These are phyloP conservation scores for Ustilago vetiveriae DNA, from an alignment of 1,284 basidiomycete species.

Conservation along the genomic window DNA sequence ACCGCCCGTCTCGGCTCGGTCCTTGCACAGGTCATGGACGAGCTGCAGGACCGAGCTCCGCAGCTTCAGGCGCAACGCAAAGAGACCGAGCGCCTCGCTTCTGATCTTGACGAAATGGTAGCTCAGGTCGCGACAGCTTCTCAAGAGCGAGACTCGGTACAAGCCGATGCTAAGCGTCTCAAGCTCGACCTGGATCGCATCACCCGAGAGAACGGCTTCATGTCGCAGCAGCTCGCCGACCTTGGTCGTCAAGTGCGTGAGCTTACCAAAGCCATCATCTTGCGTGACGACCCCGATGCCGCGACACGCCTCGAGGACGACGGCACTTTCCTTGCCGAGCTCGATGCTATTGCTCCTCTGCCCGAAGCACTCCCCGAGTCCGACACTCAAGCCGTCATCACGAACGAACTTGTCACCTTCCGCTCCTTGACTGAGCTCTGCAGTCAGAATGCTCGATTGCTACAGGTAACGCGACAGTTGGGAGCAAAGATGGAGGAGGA, in stretches of 20 bases:
- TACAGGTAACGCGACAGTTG: slow-evolving; percentile 80
- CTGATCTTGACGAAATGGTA: slow-evolving; percentile 52
- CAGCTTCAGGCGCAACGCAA: slow-evolving; percentile 63
- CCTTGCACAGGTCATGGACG: slow-evolving; percentile 61
- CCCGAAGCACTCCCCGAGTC: slow-evolving; percentile 31
- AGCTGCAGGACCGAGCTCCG: slow-evolving; percentile 61
- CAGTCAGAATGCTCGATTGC: slow-evolving; percentile 86
- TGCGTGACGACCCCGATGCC: slow-evolving; percentile 82
- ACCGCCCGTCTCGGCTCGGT: slow-evolving; percentile 53
- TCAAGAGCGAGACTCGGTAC: slow-evolving; percentile 46
- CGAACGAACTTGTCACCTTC: slow-evolving; percentile 89
- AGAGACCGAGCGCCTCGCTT: slow-evolving; percentile 55
- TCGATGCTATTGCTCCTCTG: slow-evolving; percentile 41
- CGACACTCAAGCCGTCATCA: slow-evolving; percentile 75
- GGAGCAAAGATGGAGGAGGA: slow-evolving; percentile 66
- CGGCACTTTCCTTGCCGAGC: slow-evolving; percentile 62
- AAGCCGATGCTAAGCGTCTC: slow-evolving; percentile 74
- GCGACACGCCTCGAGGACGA: slow-evolving; percentile 77
- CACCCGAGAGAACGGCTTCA: slow-evolving; percentile 76
- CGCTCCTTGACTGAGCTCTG: slow-evolving; percentile 81
- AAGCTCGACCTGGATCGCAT: slow-evolving; percentile 71
- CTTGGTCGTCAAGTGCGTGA: slow-evolving; percentile 84
- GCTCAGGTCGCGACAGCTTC: slow-evolving; percentile 43
- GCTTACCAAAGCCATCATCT: slow-evolving; percentile 80
- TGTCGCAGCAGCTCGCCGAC: slow-evolving; percentile 77